phyloP scores from a whole-genome alignment of 768 basidiomycete genomes.

The Pleurotus giganteus region DNA sequence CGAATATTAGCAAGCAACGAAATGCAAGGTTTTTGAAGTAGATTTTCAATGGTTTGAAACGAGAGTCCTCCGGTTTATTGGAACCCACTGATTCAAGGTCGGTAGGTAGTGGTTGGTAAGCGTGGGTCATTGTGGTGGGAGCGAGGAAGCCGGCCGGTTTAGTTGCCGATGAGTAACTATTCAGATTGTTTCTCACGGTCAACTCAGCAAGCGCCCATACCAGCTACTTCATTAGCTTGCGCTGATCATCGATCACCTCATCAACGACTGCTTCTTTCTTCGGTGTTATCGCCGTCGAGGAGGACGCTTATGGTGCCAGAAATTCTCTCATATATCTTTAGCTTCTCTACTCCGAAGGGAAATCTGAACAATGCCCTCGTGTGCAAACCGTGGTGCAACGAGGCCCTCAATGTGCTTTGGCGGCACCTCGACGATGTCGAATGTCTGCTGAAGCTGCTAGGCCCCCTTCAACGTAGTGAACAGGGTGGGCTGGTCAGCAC shows the following conservation, averaged over 20 bases:
- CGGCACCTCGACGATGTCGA: not conserved
- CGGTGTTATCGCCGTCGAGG: too few relatives aligned
- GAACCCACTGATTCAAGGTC: not conserved
- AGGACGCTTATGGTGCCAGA: too few relatives aligned
- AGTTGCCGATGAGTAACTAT: not conserved
- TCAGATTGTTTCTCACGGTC: not conserved
- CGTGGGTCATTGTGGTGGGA: not conserved
- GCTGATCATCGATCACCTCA: too few relatives aligned
- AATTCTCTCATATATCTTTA: too few relatives aligned
- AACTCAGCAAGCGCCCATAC: too few relatives aligned
- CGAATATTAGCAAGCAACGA: not conserved
- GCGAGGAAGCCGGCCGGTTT: too few relatives aligned
- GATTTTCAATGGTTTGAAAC: not conserved
- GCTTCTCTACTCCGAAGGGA: too few relatives aligned
- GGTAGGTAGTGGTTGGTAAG: not conserved
- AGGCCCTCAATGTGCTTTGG: not conserved
- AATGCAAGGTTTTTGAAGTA: slow-evolving; percentile 1
- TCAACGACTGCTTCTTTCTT: too few relatives aligned
- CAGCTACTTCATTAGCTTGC: too few relatives aligned
- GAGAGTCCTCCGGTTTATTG: not conserved
- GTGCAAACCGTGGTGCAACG: not conserved
- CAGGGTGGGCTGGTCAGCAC: not conserved
- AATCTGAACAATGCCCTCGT: not conserved
- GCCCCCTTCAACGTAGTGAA: not conserved
- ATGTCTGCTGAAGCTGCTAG: not conserved